phyloP scores from a whole-genome alignment of 805 yeast genomes.

The Hanseniaspora valbyensis region DNA sequence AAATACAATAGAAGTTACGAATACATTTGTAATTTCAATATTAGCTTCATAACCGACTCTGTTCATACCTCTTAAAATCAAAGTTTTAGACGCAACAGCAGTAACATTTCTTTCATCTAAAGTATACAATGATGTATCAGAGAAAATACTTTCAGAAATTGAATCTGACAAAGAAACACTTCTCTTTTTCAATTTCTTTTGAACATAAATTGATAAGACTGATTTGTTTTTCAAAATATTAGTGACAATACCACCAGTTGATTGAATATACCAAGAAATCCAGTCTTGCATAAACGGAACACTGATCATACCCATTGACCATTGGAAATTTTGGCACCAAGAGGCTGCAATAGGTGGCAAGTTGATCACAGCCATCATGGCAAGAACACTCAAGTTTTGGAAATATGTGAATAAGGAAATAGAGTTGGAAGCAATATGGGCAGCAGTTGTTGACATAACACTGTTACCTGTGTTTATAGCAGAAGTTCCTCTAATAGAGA shows the following conservation, averaged over 20 bases:
- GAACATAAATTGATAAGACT: slow-evolving; percentile 73
- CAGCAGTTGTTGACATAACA: slow-evolving; percentile 53
- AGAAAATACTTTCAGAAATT: slow-evolving; percentile 40
- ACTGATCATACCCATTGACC: slow-evolving; percentile 88
- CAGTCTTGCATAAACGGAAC: slow-evolving; percentile 68
- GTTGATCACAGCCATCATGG: slow-evolving; percentile 88
- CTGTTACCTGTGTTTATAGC: slow-evolving; percentile 13
- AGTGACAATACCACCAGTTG: slow-evolving; percentile 85
- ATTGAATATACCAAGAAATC: slow-evolving; percentile 87
- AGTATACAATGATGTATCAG: slow-evolving; percentile 47
- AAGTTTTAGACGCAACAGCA: slow-evolving; percentile 50
- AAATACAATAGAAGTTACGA: slow-evolving; percentile 76
- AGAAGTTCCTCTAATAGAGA: slow-evolving; percentile 79
- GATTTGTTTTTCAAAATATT: slow-evolving; percentile 56
- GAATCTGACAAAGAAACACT: slow-evolving; percentile 27
- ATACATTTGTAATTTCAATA: slow-evolving; percentile 77
- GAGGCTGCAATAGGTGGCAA: slow-evolving; percentile 97
- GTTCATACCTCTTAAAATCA: slow-evolving; percentile 81
- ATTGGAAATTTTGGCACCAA: slow-evolving; percentile 92
- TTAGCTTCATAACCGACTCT: slow-evolving; percentile 77
- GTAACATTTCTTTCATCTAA: slow-evolving; percentile 54
- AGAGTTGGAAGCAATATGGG: slow-evolving; percentile 94
- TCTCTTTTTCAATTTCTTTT: slow-evolving; percentile 32
- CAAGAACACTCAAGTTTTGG: slow-evolving; percentile 81
- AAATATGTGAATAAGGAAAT: slow-evolving; percentile 86